phyloP scores from a whole-genome alignment of 768 basidiomycete genomes.

The Tremella yokohamensis region DNA sequence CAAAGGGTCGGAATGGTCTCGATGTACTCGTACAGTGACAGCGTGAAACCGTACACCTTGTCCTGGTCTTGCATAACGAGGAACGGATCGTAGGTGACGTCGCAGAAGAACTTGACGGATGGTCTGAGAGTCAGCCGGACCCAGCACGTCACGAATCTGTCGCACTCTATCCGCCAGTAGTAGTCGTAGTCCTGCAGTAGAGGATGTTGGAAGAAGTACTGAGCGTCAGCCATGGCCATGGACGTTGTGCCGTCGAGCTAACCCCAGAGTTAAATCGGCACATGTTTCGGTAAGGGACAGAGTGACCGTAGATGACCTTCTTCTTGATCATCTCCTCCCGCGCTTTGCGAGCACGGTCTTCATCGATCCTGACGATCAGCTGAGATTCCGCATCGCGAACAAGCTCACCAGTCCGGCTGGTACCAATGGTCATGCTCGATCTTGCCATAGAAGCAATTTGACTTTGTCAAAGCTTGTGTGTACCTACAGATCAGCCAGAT shows the following conservation, averaged over 20 bases:
- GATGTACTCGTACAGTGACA: slow-evolving; percentile 72
- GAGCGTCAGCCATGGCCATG: slow-evolving; percentile 5
- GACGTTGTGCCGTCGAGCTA: slow-evolving; percentile 43
- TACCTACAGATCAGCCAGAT: slow-evolving; percentile 57
- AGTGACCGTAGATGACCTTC: slow-evolving; percentile 60
- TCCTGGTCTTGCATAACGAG: slow-evolving; percentile 71
- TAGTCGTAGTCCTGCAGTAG: slow-evolving; percentile 72
- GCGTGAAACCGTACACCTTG: slow-evolving; percentile 83
- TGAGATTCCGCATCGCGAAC: background rate
- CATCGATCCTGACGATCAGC: slow-evolving; percentile 59
- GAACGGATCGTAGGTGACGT: slow-evolving; percentile 68
- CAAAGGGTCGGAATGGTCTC: slow-evolving; percentile 79
- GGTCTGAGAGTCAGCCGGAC: slow-evolving; percentile 56
- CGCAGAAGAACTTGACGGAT: slow-evolving; percentile 74
- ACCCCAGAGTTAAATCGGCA: slow-evolving; percentile 92
- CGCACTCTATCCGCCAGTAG: slow-evolving; percentile 88
- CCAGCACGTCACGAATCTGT: background rate
- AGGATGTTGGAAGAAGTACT: slow-evolving; percentile 82
- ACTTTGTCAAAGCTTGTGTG: slow-evolving; percentile 59
- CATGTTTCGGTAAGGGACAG: slow-evolving; percentile 77
- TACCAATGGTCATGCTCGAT: slow-evolving; percentile 65
- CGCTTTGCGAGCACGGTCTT: slow-evolving; percentile 60
- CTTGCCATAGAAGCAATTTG: slow-evolving; percentile 62
- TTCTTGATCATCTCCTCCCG: slow-evolving; percentile 64
- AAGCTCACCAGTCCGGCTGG: slow-evolving; percentile 62